A percentile compares a stretch with the other conserved stretches of the same genome.
phyloP scores from a whole-genome alignment of 2,329 filamentous ascomycete species.

The Fusarium pseudonygamai region DNA sequence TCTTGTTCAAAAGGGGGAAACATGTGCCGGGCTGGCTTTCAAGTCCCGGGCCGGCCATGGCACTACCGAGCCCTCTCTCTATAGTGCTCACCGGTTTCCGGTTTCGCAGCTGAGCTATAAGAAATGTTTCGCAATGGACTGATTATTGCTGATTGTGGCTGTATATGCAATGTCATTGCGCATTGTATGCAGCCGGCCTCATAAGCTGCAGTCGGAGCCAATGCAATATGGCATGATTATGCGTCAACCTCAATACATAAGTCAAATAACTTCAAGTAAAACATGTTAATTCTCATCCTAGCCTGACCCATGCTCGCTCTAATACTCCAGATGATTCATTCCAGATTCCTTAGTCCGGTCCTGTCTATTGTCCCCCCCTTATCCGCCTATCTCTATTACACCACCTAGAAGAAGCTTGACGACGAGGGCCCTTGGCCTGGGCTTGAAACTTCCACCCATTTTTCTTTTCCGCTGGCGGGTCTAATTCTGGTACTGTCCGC shows the following conservation, averaged over 20 bases:
- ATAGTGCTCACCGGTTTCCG: neutral
- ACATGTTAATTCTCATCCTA: constrained; percentile 7
- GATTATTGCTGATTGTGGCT: neutral
- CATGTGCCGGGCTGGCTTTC: neutral
- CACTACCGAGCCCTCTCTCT: neutral
- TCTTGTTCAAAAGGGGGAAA: neutral
- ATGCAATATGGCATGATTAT: neutral
- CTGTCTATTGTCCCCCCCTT: constrained; percentile 23
- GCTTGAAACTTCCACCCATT: neutral
- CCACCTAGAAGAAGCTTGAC: neutral
- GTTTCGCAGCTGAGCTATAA: neutral
- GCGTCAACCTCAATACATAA: neutral
- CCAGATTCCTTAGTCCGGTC: constrained; percentile 17
- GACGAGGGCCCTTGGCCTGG: neutral
- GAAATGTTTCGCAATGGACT: neutral
- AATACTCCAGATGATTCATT: constrained; percentile 30
- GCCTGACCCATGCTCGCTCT: constrained; percentile 37
- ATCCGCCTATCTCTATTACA: constrained; percentile 5
- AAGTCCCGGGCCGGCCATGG: constrained; percentile 3
- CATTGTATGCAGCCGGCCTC: constrained; percentile 9
- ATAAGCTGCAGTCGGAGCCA: neutral
- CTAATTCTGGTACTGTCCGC: neutral
- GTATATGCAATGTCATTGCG: neutral
- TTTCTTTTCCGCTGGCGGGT: constrained; percentile 19
- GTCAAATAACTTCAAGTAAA: neutral